These are phyloP conservation scores for Oxyria digyna DNA, from an alignment of 148 eudicot species.

Conservation along the genomic window DNA sequence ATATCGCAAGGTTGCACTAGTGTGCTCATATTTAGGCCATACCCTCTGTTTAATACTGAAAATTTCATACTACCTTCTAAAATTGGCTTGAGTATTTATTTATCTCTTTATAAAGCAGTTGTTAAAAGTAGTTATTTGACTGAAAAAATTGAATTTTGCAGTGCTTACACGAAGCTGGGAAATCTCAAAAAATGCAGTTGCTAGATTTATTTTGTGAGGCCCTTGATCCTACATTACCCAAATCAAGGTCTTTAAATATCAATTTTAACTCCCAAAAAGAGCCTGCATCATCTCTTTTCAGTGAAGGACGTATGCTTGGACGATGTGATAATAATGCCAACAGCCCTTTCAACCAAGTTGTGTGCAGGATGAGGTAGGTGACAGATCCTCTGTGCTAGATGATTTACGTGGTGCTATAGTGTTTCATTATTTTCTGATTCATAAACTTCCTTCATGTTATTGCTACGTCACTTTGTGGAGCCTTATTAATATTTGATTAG, in stretches of 20 bases:
- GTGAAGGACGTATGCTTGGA: slow-evolving; percentile 14
- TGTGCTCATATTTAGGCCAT: neutral
- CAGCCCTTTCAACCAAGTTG: slow-evolving; percentile 28
- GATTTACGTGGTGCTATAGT: neutral
- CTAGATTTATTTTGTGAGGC: slow-evolving; percentile 69
- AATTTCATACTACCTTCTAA: neutral
- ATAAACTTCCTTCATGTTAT: neutral
- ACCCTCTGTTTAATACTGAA: neutral
- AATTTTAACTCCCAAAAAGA: slow-evolving; percentile 15
- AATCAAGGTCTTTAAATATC: slow-evolving; percentile 17
- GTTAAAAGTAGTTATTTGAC: neutral
- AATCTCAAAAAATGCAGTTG: slow-evolving; percentile 35
- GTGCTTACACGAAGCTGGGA: slow-evolving; percentile 82
- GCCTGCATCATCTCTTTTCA: slow-evolving; percentile 19
- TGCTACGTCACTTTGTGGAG: neutral
- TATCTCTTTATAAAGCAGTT: neutral
- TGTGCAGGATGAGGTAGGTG: slow-evolving; percentile 58
- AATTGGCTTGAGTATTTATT: neutral
- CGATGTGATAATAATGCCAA: slow-evolving; percentile 16
- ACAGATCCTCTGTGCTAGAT: slow-evolving; percentile 6
- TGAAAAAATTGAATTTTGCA: slow-evolving; percentile 23
- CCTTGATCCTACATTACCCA: slow-evolving; percentile 44
- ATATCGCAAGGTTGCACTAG: neutral
- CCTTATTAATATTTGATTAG: neutral
- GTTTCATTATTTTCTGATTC: neutral